Conservation (phyloP, 2,329 filamentous ascomycete species). For the Dendrostoma leiphaemia region DNA sequence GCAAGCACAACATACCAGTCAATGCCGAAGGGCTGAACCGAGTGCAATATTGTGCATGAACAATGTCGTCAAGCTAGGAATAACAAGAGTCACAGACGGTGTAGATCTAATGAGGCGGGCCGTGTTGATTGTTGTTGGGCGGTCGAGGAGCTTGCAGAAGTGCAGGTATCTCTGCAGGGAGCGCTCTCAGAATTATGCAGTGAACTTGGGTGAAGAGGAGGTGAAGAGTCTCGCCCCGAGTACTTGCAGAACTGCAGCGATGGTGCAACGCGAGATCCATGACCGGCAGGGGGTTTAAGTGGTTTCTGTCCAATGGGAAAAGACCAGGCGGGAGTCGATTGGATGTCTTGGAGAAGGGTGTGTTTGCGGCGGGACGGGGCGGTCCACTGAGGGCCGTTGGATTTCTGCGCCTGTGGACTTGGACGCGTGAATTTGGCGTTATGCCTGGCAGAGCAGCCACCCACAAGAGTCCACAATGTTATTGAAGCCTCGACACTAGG, state of each 20-base stretch:
- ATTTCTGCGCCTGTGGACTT: not conserved
- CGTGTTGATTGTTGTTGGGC: not conserved
- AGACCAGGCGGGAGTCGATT: not conserved
- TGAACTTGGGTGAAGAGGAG: not conserved
- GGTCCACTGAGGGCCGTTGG: conserved; percentile 1
- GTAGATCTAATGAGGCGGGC: conserved; percentile 9
- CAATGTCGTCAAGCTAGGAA: not conserved
- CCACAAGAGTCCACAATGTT: not conserved
- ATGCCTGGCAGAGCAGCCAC: not conserved
- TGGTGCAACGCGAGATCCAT: conserved; percentile 25
- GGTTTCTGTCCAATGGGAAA: conserved; percentile 23
- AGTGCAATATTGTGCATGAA: not conserved
- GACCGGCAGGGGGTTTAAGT: conserved; percentile 26
- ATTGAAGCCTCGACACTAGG: not conserved
- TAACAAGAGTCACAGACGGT: conserved; percentile 9
- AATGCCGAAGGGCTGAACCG: not conserved
- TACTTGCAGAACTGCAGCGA: conserved; percentile 8
- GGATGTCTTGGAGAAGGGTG: not conserved
- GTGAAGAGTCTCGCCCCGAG: conserved; percentile 21
- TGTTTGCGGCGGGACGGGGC: not conserved
- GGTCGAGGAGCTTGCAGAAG: conserved; percentile 4
- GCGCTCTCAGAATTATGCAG: not conserved
- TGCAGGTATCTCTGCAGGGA: conserved; percentile 4
- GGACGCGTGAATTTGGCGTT: conserved; percentile 13
- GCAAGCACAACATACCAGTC: not conserved